Evolutionary conservation across 495 filamentous ascomycete genomes (phyloP), one percentile per base, ranked within the genome.

Genomic region (Xylaria flabelliformis): DNA sequence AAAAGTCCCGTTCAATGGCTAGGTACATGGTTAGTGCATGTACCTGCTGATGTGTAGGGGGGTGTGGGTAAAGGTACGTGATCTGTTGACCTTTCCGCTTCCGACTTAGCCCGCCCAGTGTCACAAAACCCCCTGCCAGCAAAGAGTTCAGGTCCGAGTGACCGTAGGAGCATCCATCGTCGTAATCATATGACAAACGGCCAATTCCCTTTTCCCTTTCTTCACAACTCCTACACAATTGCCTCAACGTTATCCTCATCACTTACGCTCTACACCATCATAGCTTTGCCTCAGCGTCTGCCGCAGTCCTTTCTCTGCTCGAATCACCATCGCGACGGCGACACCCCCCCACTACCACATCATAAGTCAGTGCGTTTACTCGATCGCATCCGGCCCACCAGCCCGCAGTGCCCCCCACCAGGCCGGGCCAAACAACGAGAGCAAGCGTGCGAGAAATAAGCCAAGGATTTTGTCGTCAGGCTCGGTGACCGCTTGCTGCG

Each of bases 341-440:
- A 61, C 50, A 53, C 67, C 63, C 15, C 19, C 17, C n/a, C 41
- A 24, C 61, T 64, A 53, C 64, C n/a, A 19, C 69, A 69, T 24
- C 50, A 29, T 5, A 12, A 12, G 0, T 26, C 26, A 56, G 53
- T 32, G 53, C 53, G 13, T 56, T 32, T 56, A 55, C 32, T 65
- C 34, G 50, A 62, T 73, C 50, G 19, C 36, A 44, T 36, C 64
- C 67, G 74, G 77, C 77, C 63, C 66, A 44, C 67, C 61, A 64
- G 67, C 21, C 69, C 55, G 19, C 59, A 72, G 61, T 24, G 71
- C 65, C 75, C 77, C 77, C 76, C 77, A 76, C 75, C 64, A 71
- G 73, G 68, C 74, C 75, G 70, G 70, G 68, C 72, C 67, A 48
- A 42, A 65, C 73, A 73, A 74, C 51, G 63, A 72, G 19, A 62